Evolutionary conservation across 345 rosid species (phyloP), one percentile per base, ranked within the genome.

Genomic region (Mangifera indica): DNA sequence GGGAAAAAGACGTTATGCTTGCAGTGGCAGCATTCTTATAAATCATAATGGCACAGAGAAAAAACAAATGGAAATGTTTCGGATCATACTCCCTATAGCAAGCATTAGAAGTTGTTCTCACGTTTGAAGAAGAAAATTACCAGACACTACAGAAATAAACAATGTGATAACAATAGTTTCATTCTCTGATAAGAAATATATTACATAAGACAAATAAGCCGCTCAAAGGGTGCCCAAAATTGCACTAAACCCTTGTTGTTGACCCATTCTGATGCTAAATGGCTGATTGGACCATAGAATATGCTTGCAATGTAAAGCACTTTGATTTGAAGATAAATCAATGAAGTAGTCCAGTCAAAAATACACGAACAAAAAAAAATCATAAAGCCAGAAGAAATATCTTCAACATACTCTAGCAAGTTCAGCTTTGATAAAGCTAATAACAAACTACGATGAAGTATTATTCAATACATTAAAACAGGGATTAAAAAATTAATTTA

Each of bases 281-380:
- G 45, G 24, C 52, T 37, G 40, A 63, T 4, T 26, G 18, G 49
- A 44, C 58, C 15, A 54, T 54, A 44, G 12, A 44, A 63, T 69
- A 69, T 24, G 34, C 25, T 61, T 15, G 49, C 53, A 55, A 25
- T 21, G 40, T 12, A 25, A 24, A 63, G 0, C 44, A 18, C 7
- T 46, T 63, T 63, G 52, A 45, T 13, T 18, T 44, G 52, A 63
- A 42, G n/a, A 63, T 20, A 63, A 63, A 20, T 21, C 52, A 63
- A 63, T 18, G 6, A n/a, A 20, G 13, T 29, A 12, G 25, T 53
- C 29, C n/a, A 56, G 20, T n/a, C 66, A 26, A 60, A 4, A 57
- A 29, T 0, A 25, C 59, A 57, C 14, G 29, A 10, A 24, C 48
- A 29, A 60, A 71, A 60, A 59, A 5, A 26, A 71, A 48, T 71